Evolutionary conservation across 2,329 filamentous ascomycete genomes (phyloP), one percentile per base, ranked within the genome.

Genomic region (Beauveria varroae): DNA sequence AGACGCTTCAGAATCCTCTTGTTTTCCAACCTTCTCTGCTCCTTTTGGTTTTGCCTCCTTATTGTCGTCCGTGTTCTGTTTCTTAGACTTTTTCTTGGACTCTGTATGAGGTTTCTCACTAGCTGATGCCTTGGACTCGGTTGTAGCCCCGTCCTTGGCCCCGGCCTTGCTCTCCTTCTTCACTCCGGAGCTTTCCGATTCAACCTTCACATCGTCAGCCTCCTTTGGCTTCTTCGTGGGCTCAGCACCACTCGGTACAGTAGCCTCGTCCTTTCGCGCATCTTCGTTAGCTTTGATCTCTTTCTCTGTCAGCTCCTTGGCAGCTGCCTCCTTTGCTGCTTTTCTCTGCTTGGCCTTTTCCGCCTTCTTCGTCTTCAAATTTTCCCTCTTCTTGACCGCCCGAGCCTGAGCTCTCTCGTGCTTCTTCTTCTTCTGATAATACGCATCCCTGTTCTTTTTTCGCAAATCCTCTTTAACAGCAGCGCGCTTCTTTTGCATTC

Each of bases 331-430:
- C 24, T 24, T 37, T 9, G 7, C 52, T 7, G 44, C 44, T 34
- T 43, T 58, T 24, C 30, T 18, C 34, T 58, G 22, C 12, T 22
- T 43, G 10, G 16, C 50, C 14, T 60, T 60, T 8, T 44, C 28
- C 12, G 63, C 65, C 5, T 60, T 64, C 47, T 64, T 69, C 43
- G 55, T 63, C 28, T 62, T 64, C 63, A 69, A 90, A 76, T 89
- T 91, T 73, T 91, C 93, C 75, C 90, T 92, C 72, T 90, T 91
- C 69, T 85, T 87, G 67, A 65, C 56, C 24, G 56, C 44, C 6
- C 56, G 54, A 4, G 61, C 58, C 26, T 54, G 66, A 18, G 65
- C 68, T 40, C 73, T 76, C 47, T 73, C 71, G 49, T 73, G 72
- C 34, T 74, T 70, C 53, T 74, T 76, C 20, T 68, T 71, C 55